Evolutionary conservation across 257 asterid genomes (phyloP), one percentile per base, ranked within the genome.

Genomic region (Solanum ossicruentum): DNA sequence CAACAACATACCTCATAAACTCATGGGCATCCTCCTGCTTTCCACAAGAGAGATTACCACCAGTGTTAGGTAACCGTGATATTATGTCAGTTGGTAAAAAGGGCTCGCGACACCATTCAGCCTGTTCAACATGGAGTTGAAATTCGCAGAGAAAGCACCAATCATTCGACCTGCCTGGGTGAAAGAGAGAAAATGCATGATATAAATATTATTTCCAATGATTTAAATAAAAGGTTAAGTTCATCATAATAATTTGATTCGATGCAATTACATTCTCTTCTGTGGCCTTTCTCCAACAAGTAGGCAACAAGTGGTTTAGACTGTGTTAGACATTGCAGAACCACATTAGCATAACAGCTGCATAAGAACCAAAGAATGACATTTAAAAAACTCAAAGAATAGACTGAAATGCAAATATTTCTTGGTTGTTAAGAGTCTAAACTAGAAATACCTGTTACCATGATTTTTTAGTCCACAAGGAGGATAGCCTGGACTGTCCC

Each of bases 1-100:
- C 23, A 65, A 13, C 12, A 67, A 89, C 80, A 84, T 47, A 93
- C 99, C 99, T 96, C 98, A 96, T 96, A 86, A 96, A 96, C 86
- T 96, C 99, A 86, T 96, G 99, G 18, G 99, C 98, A 89, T 96
- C 99, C 93, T 96, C 98, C 92, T 96, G 99, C 56, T 92, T 91
- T 87, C 97, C 98, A 83, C 92, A 92, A 54, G 97, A 97, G 86
- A 96, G 98, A 90, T 93, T 95, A 87, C 98, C 98, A 36, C 98
- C 98, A 75, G 95, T 91, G 86, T 93, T 90, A 49, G 97, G 98
- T 89, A 96, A 86, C 72, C 93, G 88, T 23, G 99, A 93, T 72
- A 96, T 97, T 41, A 93, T 93, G 89, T 93, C 94, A 75, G 91
- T 85, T 13, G 99, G 98, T 88, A 98, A 96, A 92, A 96, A 96